These are phyloP conservation scores for Voacanga thouarsii DNA, from an alignment of 257 asterid species.

Conservation along the genomic window DNA sequence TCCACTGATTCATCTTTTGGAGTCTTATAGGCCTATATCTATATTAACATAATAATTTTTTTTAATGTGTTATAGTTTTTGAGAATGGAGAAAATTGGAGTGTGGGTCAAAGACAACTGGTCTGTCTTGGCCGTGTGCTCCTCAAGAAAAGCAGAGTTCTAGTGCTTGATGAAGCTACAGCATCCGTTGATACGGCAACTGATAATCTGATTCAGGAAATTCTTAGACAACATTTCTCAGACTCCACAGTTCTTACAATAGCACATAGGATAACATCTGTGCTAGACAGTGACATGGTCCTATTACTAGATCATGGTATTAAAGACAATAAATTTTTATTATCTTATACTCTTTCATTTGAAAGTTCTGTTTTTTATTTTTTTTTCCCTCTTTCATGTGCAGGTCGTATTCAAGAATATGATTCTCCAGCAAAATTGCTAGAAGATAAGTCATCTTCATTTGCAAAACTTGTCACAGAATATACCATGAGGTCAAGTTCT, in stretches of 20 bases:
- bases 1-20: neutral
- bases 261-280: slow-evolving; percentile 95
- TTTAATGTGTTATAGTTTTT: slow-evolving; percentile 40
- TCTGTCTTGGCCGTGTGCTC: slow-evolving; percentile 90
- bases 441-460: slow-evolving; percentile 61
- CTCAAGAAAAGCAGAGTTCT: slow-evolving; percentile 80
- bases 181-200: slow-evolving; percentile 97
- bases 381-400: slow-evolving; percentile 16
- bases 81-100: slow-evolving; percentile 99
- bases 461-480: slow-evolving; percentile 84
- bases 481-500: slow-evolving; percentile 75
- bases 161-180: slow-evolving; percentile 95
- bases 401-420: slow-evolving; percentile 73
- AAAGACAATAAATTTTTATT: neutral
- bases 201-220: slow-evolving; percentile 81
- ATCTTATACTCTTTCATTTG: neutral
- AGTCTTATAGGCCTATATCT: no score
- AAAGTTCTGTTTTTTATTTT: neutral
- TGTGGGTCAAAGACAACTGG: slow-evolving; percentile 88
- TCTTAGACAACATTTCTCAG: slow-evolving; percentile 54
- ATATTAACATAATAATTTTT: neutral
- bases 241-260: slow-evolving; percentile 71
- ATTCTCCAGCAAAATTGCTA: slow-evolving; percentile 67
- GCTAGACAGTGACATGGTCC: slow-evolving; percentile 71
- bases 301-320: slow-evolving; percentile 69